These are phyloP conservation scores for Avena atlantica DNA, from an alignment of 176 grass and related monocot species.

Conservation along the genomic window DNA sequence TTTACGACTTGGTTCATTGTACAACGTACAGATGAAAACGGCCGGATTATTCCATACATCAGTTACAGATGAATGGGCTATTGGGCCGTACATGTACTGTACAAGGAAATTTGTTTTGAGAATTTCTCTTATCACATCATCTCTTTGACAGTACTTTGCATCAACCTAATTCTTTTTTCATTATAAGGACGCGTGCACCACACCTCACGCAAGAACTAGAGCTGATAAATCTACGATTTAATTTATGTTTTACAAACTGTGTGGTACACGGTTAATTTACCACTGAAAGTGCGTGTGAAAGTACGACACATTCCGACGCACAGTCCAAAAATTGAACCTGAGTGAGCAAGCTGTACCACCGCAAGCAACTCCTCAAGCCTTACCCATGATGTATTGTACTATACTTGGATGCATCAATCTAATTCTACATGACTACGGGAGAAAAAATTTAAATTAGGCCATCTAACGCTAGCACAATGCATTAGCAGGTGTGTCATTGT, in stretches of 20 bases:
- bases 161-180: neutral
- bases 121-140: neutral
- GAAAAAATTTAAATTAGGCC: neutral
- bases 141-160: neutral
- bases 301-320: no score
- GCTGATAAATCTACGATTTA: no score
- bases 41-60: neutral
- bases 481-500: neutral
- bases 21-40: neutral
- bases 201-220: no score
- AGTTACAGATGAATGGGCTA: constrained; percentile 5
- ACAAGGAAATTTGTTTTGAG: neutral
- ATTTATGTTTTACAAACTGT: no score
- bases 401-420: no score
- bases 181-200: no score
- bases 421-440: neutral
- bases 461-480: neutral
- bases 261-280: no score
- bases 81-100: neutral
- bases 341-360: no score
- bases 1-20: neutral
- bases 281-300: no score
- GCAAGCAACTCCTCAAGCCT: no score
- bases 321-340: no score
- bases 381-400: no score